A percentile compares a stretch with the other conserved stretches of the same genome.
Conservation (phyloP, 495 filamentous ascomycete genomes). For the Penicillium salamii region DNA sequence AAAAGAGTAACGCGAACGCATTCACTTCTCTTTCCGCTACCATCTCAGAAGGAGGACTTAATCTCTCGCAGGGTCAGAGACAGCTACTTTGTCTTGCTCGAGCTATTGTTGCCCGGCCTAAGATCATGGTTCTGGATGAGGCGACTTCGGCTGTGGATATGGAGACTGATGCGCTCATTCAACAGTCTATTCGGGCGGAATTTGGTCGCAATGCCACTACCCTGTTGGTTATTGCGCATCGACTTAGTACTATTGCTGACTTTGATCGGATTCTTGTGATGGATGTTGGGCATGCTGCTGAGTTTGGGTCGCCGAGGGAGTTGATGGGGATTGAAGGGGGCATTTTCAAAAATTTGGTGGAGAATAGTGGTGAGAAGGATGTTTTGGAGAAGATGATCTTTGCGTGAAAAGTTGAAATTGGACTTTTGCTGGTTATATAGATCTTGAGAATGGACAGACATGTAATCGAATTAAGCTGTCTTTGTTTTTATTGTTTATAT, state of each 20-base stretch:
- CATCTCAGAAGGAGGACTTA: conserved; percentile 74
- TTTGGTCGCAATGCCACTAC: conserved; percentile 68
- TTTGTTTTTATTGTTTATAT: no score
- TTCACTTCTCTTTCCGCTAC: conserved; percentile 58
- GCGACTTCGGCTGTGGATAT: conserved; percentile 88
- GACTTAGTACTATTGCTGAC: conserved; percentile 80
- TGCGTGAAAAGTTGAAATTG: not conserved
- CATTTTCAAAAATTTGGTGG: conserved; percentile 70
- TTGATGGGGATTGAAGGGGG: conserved; percentile 56
- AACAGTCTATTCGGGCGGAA: conserved; percentile 76
- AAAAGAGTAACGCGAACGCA: conserved; percentile 56
- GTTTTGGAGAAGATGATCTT: conserved; percentile 55
- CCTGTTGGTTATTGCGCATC: conserved; percentile 83
- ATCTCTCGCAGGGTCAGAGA: conserved; percentile 82
- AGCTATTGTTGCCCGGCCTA: conserved; percentile 75
- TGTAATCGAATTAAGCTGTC: no score
- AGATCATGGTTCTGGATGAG: conserved; percentile 88
- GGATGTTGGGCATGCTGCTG: conserved; percentile 69
- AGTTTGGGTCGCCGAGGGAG: conserved; percentile 69
- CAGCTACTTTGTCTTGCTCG: conserved; percentile 87
- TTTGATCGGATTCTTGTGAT: conserved; percentile 84
- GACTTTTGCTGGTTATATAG: not conserved
- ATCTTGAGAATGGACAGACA: not conserved
- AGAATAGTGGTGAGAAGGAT: conserved; percentile 69
- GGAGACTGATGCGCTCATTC: conserved; percentile 79